phyloP scores from a whole-genome alignment of 2,329 filamentous ascomycete species.

The Simplicillium sp. region DNA sequence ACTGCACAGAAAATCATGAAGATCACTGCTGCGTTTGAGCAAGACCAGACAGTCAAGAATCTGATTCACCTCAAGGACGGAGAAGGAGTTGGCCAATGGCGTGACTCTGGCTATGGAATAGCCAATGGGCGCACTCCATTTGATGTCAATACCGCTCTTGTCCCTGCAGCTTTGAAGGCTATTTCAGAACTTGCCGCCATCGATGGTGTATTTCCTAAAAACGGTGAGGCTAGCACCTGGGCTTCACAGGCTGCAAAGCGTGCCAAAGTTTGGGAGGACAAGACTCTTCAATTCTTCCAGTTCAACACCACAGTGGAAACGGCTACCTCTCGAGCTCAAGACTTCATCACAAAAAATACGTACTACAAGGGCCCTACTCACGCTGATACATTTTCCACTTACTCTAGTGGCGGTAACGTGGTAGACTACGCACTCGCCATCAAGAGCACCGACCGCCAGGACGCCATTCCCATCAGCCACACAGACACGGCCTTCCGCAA shows the following conservation, averaged over 20 bases:
- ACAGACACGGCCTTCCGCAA: constrained; percentile 56
- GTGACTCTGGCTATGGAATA: constrained; percentile 50
- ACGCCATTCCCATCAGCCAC: constrained; percentile 48
- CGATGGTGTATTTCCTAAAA: constrained; percentile 38
- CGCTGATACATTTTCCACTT: constrained; percentile 22
- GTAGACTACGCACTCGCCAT: constrained; percentile 48
- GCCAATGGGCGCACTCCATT: constrained; percentile 55
- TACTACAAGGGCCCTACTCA: constrained; percentile 36
- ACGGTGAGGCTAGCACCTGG: constrained; percentile 30
- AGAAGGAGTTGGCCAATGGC: constrained; percentile 51
- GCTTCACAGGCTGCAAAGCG: constrained; percentile 31
- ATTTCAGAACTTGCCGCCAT: constrained; percentile 39
- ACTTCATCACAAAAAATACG: constrained; percentile 28
- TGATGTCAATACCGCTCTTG: constrained; percentile 54
- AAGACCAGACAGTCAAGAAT: constrained; percentile 40
- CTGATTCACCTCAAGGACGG: constrained; percentile 47
- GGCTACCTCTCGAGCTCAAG: constrained; percentile 35
- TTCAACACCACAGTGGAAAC: constrained; percentile 26
- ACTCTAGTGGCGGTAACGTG: constrained; percentile 23
- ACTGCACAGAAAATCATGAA: constrained; percentile 51
- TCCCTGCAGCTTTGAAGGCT: constrained; percentile 49
- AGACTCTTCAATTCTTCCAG: constrained; percentile 48
- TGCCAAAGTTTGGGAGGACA: constrained; percentile 53
- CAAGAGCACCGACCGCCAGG: constrained; percentile 37
- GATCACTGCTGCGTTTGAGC: constrained; percentile 42